These are phyloP conservation scores for Ceratorhiza oryzae-sativae DNA, from an alignment of 1,284 basidiomycete genomes.

Conservation along the genomic window DNA sequence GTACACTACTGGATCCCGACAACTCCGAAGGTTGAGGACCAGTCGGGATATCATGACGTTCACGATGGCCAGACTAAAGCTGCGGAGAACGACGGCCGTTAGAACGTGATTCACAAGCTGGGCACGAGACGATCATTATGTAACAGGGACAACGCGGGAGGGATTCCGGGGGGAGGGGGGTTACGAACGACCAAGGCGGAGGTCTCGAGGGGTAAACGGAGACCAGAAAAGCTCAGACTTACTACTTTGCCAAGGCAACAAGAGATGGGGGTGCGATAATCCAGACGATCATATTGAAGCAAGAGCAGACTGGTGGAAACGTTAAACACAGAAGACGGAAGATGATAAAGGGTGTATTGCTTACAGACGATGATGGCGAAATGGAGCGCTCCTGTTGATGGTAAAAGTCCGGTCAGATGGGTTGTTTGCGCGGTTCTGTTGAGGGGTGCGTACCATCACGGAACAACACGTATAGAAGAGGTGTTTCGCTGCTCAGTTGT, in stretches of 20 bases:
- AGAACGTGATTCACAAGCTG: background rate
- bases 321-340: background rate
- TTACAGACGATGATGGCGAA: constrained; percentile 33
- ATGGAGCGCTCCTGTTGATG: constrained; percentile 37
- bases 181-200: background rate
- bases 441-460: constrained; percentile 39
- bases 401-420: background rate
- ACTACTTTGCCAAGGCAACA: constrained; percentile 41
- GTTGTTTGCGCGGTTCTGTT: background rate
- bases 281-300: constrained; percentile 41
- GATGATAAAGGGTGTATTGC: background rate
- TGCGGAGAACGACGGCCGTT: background rate
- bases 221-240: background rate
- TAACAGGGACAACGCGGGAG: background rate
- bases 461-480: constrained; percentile 28
- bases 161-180: background rate
- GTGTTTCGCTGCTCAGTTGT: background rate
- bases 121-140: background rate
- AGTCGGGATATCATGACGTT: constrained; percentile 39
- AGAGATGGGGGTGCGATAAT: constrained; percentile 35
- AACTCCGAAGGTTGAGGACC: constrained; percentile 39
- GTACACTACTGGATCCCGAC: background rate
- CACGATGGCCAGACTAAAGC: constrained; percentile 39
- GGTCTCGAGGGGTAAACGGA: background rate
- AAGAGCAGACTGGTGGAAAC: constrained; percentile 18